Evolutionary conservation across 345 rosid species (phyloP), one percentile per base, ranked within the genome.

Genomic region (Hibiscus syriacus): DNA sequence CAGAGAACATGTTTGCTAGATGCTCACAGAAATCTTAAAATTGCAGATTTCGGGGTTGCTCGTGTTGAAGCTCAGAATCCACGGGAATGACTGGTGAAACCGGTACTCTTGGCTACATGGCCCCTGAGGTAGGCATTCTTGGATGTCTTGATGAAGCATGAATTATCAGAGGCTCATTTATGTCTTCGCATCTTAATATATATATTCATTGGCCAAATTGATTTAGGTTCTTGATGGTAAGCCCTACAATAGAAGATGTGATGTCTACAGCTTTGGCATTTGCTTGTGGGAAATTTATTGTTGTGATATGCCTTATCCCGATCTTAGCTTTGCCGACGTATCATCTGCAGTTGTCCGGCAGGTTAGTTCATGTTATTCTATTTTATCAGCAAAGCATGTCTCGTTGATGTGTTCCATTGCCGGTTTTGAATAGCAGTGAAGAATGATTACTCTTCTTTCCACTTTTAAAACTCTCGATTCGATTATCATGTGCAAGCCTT

Each of bases 241-340:
- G 75, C 94, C 98, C 12, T 93, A 93, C 69, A 89, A 93, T 57
- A 87, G 96, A 78, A 87, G 87, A 55, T 93, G 97, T 7, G 98
- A 93, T 70, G 98, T 93, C 55, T 93, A 93, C 81, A 93, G 98
- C 76, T 93, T 93, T 39, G 98, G 97, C 72, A 93, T 90, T 74
- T 93, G 98, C 80, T 71, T 93, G 71, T 93, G 98, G 97, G 98
- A 93, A 79, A 93, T 84, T 32, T 93, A 93, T 78, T 93, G 98
- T 67, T 93, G 98, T 23, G 94, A 90, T 39, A 87, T 93, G 94
- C 98, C 98, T 46, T 90, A 89, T 54, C 83, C 91, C 3, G 74
- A 88, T 83, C 92, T 87, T 52, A 88, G 97, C 73, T 86, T 89
- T 70, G 92, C 78, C 4, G 94, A 90, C 70, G 88, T 90, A 14